Conservation (phyloP, 192 early-diverging fungal genomes). For the Mortierella hygrophila region DNA sequence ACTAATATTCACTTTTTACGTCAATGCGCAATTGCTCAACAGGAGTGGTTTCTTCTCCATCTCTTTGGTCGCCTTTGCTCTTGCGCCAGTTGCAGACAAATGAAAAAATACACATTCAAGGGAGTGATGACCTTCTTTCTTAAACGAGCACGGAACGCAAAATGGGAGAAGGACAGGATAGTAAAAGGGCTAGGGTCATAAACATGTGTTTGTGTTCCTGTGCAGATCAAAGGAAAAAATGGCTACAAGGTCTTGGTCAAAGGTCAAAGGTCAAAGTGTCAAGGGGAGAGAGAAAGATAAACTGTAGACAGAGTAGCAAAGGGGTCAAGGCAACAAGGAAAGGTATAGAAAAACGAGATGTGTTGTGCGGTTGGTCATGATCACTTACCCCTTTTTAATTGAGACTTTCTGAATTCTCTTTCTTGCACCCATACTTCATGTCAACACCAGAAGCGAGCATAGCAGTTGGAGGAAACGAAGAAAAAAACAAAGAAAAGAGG, state of each 20-base stretch:
- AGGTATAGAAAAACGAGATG: background rate
- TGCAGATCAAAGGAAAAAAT: background rate
- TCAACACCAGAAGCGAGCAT: background rate
- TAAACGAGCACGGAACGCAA: background rate
- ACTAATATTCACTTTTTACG: no score
- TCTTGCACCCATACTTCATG: background rate
- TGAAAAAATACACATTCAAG: background rate
- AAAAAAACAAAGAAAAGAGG: background rate
- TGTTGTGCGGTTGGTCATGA: background rate
- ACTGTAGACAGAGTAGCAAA: background rate
- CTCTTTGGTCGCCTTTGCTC: background rate
- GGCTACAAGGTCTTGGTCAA: background rate
- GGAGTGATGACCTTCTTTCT: background rate
- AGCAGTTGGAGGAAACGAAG: background rate
- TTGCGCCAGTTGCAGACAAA: background rate
- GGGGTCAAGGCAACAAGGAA: background rate
- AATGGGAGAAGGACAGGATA: background rate
- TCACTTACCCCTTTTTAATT: background rate
- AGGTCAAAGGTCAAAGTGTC: background rate
- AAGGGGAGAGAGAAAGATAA: background rate
- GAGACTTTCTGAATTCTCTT: background rate
- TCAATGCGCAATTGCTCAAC: no score
- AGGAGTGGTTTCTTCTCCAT: background rate
- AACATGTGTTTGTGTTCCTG: slow-evolving; percentile 3
- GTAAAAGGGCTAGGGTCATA: background rate